Evolutionary conservation across 495 filamentous ascomycete species (phyloP), one percentile per base, ranked within the genome.

Genomic region (Achaetomiella virescens): DNA sequence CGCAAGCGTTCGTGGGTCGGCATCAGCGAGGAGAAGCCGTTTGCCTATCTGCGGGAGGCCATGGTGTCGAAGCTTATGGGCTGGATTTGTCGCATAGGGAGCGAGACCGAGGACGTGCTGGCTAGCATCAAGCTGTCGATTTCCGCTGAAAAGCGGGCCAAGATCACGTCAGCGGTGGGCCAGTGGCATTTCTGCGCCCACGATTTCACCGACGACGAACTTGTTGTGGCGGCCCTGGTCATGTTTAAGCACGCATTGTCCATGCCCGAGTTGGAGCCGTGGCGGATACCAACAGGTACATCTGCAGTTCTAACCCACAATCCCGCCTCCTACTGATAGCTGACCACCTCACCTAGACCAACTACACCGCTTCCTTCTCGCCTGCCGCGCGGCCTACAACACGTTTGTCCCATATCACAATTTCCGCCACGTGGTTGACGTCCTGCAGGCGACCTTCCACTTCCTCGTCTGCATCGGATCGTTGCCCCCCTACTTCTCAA

Each of bases 351-450:
- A 38, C 57, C 8, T 52, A 82, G 78, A 78, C 55, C 83, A 89
- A 68, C 73, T 97, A 18, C 85, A 82, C 58, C 80, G 79, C 40
- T 96, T 96, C 69, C 75, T 95, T 42, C 75, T 91, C 42, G 89
- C 91, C 59, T 87, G 89, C 65, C 84, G 89, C 48, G 82, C 83
- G 44, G 87, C 95, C 15, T 97, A 98, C 72, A 96, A 97, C 65
- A 83, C 81, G 47, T 95, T 96, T 68, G 90, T 98, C 36, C 88
- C 92, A n/a, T 98, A 97, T 65, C 93, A 98, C 73, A 98, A 98
- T 68, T 98, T 97, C 70, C 89, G 93, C 46, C 93, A 98, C 69
- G 93, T 95, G 7, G 84, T 93, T 48, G 93, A 98, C 74, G 93
- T 98, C 37, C 78, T 97, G 62, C 93, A 98, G 71, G 95, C 93